Conservation (phyloP, 2,329 filamentous ascomycete species). For the Diaporthe citri region DNA sequence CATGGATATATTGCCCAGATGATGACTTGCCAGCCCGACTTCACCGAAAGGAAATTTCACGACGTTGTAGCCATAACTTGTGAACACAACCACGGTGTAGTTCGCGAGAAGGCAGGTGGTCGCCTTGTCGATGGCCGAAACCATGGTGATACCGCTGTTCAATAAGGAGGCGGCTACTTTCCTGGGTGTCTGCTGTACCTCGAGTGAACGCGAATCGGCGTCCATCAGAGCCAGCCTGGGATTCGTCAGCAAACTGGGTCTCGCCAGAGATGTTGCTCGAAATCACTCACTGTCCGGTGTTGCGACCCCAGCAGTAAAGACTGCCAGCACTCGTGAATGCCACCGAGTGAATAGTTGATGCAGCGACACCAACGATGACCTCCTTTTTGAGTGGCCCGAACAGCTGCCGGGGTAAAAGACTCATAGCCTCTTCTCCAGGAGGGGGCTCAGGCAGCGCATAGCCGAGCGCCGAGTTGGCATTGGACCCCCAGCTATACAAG, state of each 20-base stretch:
- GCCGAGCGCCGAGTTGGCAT: conserved; percentile 86
- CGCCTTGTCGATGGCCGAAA: conserved; percentile 90
- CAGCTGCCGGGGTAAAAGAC: conserved; percentile 85
- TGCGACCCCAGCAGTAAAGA: conserved; percentile 95
- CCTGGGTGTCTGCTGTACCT: conserved; percentile 83
- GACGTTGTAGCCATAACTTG: conserved; percentile 95
- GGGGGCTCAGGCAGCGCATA: conserved; percentile 78
- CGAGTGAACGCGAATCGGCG: conserved; percentile 91
- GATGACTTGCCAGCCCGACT: conserved; percentile 74
- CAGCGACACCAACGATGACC: conserved; percentile 82
- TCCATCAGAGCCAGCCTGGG: conserved; percentile 83
- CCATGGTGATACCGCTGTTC: conserved; percentile 77
- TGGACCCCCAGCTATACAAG: conserved; percentile 94
- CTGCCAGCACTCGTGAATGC: conserved; percentile 82
- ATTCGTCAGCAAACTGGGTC: background rate
- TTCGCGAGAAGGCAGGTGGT: conserved; percentile 89
- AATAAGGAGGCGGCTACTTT: conserved; percentile 91
- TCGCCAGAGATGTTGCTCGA: background rate
- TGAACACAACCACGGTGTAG: conserved; percentile 92
- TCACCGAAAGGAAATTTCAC: conserved; percentile 83
- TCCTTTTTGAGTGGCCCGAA: conserved; percentile 94
- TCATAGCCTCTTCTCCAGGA: conserved; percentile 86
- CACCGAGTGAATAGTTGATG: conserved; percentile 92
- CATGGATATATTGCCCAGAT: conserved; percentile 72
- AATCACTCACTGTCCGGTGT: conserved; percentile 78